Conservation (phyloP, 768 basidiomycete species). For the Suillus hirtellus region DNA sequence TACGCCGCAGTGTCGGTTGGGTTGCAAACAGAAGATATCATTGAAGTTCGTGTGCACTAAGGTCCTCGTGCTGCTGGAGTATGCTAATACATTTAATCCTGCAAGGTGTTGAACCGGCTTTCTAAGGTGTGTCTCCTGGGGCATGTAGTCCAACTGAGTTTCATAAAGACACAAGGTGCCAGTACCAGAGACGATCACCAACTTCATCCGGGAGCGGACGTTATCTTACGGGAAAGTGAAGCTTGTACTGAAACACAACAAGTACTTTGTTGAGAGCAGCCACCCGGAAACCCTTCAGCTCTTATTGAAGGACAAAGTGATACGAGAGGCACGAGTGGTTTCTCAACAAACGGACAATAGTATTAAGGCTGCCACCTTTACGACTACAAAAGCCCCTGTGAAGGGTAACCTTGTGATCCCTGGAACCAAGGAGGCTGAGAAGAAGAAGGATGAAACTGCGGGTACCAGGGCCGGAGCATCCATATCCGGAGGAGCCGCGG, state of each 20-base stretch:
- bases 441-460: slow-evolving; percentile 63
- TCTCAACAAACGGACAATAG: slow-evolving; percentile 70
- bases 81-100: slow-evolving; percentile 8
- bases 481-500: slow-evolving; percentile 39
- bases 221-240: slow-evolving; percentile 98
- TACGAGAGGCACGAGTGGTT: slow-evolving; percentile 80
- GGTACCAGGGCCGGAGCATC: slow-evolving; percentile 32
- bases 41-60: slow-evolving; percentile 63
- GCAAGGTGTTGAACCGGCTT: slow-evolving; percentile 74
- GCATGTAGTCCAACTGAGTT: slow-evolving; percentile 9
- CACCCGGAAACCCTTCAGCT: slow-evolving; percentile 91
- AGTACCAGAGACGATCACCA: slow-evolving; percentile 82
- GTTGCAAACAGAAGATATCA: slow-evolving; percentile 96
- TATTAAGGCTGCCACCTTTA: slow-evolving; percentile 74
- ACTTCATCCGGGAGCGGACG: slow-evolving; percentile 91
- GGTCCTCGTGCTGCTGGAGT: slow-evolving; percentile 2
- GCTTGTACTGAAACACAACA: slow-evolving; percentile 96
- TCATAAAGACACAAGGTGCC: slow-evolving; percentile 62
- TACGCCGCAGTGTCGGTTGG: slow-evolving; percentile 99
- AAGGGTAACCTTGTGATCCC: slow-evolving; percentile 85
- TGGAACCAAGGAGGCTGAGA: slow-evolving; percentile 74
- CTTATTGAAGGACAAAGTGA: slow-evolving; percentile 82
- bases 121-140: slow-evolving; percentile 54
- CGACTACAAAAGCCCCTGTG: slow-evolving; percentile 78
- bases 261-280: slow-evolving; percentile 94